Evolutionary conservation across 1,139 yeast genomes (phyloP).

Genomic region (Kazachstania sp.): DNA sequence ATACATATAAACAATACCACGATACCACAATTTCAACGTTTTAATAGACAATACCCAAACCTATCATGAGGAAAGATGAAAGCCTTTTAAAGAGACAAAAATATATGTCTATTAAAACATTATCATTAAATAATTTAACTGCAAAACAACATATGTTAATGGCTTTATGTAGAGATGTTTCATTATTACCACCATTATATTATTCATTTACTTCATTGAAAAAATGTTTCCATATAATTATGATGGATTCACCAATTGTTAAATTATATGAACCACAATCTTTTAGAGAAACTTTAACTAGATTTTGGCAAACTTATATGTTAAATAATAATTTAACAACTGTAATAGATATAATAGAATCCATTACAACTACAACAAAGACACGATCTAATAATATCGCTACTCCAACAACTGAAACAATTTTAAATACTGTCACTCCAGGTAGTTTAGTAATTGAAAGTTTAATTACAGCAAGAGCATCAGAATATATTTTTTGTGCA

Average conservation of each 20-base stretch:
- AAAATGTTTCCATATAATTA: conserved; percentile 33
- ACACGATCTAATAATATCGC: background rate
- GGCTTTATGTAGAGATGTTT: conserved; percentile 64
- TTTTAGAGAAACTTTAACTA: conserved; percentile 29
- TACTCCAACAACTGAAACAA: background rate
- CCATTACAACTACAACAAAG: background rate
- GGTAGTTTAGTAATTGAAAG: conserved; percentile 3
- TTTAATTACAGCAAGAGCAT: conserved; percentile 41
- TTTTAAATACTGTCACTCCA: background rate
- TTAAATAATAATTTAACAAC: conserved; percentile 23
- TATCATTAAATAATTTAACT: conserved; percentile 38
- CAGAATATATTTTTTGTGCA: conserved; percentile 65
- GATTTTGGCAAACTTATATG: conserved; percentile 34
- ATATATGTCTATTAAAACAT: conserved; percentile 23
- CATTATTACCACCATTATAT: conserved; percentile 54
- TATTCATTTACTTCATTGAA: conserved; percentile 51
- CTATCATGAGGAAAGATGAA: background rate
- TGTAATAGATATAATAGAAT: conserved; percentile 7
- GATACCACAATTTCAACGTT: too few species aligned
- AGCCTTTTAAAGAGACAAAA: conserved; percentile 8
- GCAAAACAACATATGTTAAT: conserved; percentile 71
- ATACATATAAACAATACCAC: too few species aligned
- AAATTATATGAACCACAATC: conserved; percentile 29
- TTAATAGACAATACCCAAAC: too few species aligned
- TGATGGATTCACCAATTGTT: conserved; percentile 15